These are phyloP conservation scores for Melastoma malabathricum DNA, from an alignment of 345 rosid genomes.

Conservation along the genomic window DNA sequence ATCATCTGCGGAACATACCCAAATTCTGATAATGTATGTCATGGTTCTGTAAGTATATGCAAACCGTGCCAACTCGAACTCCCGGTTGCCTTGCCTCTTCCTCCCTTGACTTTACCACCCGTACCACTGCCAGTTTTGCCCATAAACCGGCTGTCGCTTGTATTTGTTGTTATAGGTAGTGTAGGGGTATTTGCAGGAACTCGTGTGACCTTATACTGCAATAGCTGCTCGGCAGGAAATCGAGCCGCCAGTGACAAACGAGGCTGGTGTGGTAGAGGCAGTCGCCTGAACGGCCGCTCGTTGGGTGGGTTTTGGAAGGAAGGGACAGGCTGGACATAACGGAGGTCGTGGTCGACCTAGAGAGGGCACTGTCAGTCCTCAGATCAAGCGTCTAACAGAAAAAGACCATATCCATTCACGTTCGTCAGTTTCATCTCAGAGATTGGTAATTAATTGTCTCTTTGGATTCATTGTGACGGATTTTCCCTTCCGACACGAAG, in stretches of 20 bases:
- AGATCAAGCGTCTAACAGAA: too few species aligned
- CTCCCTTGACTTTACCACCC: slow-evolving; percentile 14
- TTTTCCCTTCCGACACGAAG: too few species aligned
- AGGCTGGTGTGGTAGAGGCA: slow-evolving; percentile 33
- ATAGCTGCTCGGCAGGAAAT: slow-evolving; percentile 26
- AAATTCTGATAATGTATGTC: slow-evolving; percentile 30
- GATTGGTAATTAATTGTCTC: too few species aligned
- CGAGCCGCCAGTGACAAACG: slow-evolving; percentile 17
- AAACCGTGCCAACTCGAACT: slow-evolving; percentile 30
- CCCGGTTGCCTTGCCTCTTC: slow-evolving; percentile 32
- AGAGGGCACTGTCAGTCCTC: slow-evolving; percentile 17
- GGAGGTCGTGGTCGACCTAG: slow-evolving; percentile 40
- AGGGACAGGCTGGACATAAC: slow-evolving; percentile 35
- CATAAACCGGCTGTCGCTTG: slow-evolving; percentile 20
- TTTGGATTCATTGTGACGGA: too few species aligned
- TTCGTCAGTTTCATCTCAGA: too few species aligned
- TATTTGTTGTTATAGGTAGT: slow-evolving; percentile 28
- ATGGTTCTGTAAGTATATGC: slow-evolving; percentile 41
- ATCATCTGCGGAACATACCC: slow-evolving; percentile 29
- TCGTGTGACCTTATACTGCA: slow-evolving; percentile 20
- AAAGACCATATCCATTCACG: too few species aligned
- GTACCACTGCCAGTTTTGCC: slow-evolving; percentile 6
- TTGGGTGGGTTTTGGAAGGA: slow-evolving; percentile 43
- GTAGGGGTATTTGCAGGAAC: slow-evolving; percentile 31
- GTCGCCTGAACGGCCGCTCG: slow-evolving; percentile 30